These are phyloP conservation scores for Umbelopsis sp. DNA, from an alignment of 192 early-diverging fungal genomes.

Conservation along the genomic window DNA sequence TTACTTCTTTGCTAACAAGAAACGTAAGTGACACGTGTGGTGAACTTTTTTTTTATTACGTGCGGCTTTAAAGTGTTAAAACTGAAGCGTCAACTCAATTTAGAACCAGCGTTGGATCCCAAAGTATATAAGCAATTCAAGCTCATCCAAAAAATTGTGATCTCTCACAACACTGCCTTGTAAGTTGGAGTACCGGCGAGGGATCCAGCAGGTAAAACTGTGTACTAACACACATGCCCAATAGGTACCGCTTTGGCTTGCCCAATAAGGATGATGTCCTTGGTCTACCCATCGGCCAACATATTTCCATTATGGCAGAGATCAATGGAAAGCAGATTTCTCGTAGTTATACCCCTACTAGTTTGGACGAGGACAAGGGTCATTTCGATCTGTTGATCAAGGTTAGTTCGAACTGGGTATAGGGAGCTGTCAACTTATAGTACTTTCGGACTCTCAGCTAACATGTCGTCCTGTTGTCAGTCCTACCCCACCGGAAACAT, in stretches of 20 bases:
- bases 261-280: conserved; percentile 66
- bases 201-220: too few species aligned
- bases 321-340: conserved; percentile 82
- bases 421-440: not conserved
- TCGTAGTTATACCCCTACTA: conserved; percentile 93
- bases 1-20: conserved; percentile 35
- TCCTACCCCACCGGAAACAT: conserved; percentile 83
- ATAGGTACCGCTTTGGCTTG: conserved; percentile 84
- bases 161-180: conserved; percentile 88
- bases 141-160: conserved; percentile 74
- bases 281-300: conserved; percentile 94
- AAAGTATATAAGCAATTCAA: conserved; percentile 78
- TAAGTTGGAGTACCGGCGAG: conserved; percentile 37
- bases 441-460: not conserved
- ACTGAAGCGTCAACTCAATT: too few species aligned
- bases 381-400: conserved; percentile 93
- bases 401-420: conserved; percentile 42
- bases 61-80: too few species aligned
- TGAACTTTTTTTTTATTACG: not conserved
- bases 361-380: conserved; percentile 80
- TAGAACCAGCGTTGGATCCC: conserved; percentile 63
- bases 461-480: conserved; percentile 28
- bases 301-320: conserved; percentile 85
- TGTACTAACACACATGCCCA: not conserved
- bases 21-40: conserved; percentile 26